Evolutionary conservation across 2,329 filamentous ascomycete genomes (phyloP).

Genomic region (Hypoxylon sp.): DNA sequence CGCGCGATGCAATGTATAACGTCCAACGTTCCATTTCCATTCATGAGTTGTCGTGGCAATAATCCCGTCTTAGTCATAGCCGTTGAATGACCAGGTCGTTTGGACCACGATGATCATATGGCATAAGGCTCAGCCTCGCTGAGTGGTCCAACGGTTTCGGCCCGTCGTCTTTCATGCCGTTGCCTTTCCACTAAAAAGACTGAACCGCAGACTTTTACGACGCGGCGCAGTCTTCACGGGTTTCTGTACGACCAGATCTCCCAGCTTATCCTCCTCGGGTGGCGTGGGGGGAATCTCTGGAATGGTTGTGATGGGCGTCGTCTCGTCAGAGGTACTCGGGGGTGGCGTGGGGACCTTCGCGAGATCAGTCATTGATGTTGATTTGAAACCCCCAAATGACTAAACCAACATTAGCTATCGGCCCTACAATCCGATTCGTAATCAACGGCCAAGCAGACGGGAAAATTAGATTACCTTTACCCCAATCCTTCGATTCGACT

Average conservation of each 20-base stretch:
- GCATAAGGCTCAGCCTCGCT: neutral
- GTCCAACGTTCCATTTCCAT: slow-evolving; percentile 24
- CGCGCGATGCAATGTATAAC: slow-evolving; percentile 36
- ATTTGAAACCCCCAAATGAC: slow-evolving; percentile 54
- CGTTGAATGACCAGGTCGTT: neutral
- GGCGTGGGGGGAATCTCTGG: slow-evolving; percentile 52
- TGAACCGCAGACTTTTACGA: slow-evolving; percentile 52
- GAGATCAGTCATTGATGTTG: slow-evolving; percentile 48
- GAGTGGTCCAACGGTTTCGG: slow-evolving; percentile 16
- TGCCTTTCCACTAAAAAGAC: slow-evolving; percentile 49
- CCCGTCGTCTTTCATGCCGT: slow-evolving; percentile 15
- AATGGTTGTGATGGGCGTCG: slow-evolving; percentile 51
- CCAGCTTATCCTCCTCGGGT: slow-evolving; percentile 48
- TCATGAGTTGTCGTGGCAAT: slow-evolving; percentile 16
- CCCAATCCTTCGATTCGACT: slow-evolving; percentile 48
- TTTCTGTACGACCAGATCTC: slow-evolving; percentile 44
- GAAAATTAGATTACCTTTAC: slow-evolving; percentile 48
- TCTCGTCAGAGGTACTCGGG: slow-evolving; percentile 50
- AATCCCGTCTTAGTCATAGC: neutral
- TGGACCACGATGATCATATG: slow-evolving; percentile 2
- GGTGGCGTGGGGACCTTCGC: slow-evolving; percentile 51
- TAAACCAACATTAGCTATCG: slow-evolving; percentile 45
- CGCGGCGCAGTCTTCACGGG: slow-evolving; percentile 47
- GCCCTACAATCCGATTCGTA: slow-evolving; percentile 9
- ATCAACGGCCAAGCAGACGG: slow-evolving; percentile 18